Conservation (phyloP, 2,329 filamentous ascomycete genomes). For the Ophiostoma angusticollis region DNA sequence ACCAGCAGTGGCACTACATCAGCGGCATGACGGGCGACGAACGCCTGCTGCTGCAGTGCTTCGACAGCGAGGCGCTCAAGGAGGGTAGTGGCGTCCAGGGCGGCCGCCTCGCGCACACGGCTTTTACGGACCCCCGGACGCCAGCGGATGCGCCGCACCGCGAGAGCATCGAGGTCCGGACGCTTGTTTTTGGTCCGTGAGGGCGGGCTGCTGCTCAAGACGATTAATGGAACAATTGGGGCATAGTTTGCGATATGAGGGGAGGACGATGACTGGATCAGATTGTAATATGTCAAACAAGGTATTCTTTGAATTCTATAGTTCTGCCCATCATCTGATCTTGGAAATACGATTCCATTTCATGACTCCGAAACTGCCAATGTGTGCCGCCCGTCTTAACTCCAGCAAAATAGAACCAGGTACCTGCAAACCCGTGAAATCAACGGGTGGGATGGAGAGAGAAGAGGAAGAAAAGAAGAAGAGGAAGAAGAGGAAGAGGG, state of each 20-base stretch:
- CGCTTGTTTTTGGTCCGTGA: conserved; percentile 63
- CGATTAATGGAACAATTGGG: no score
- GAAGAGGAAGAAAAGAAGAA: background rate
- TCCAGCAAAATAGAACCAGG: background rate
- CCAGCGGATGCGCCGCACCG: conserved; percentile 55
- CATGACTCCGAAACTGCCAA: no score
- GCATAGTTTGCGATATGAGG: no score
- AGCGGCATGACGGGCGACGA: conserved; percentile 65
- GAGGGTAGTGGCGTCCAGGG: conserved; percentile 33
- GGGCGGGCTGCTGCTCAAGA: no score
- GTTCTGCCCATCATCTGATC: no score
- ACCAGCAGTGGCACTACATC: conserved; percentile 67
- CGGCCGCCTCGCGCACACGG: conserved; percentile 56
- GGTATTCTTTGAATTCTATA: no score
- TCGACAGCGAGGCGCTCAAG: conserved; percentile 49
- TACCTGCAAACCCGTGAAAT: background rate
- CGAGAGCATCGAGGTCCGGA: conserved; percentile 83
- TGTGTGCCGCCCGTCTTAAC: no score
- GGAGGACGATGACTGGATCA: no score
- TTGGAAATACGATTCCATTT: no score
- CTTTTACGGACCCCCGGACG: conserved; percentile 65
- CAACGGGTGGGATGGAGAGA: background rate
- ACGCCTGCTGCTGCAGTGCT: conserved; percentile 66
- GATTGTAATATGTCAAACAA: no score
- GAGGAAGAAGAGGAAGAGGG: background rate